Evolutionary conservation across 2,329 filamentous ascomycete genomes (phyloP).

Genomic region (Alternaria sp.): DNA sequence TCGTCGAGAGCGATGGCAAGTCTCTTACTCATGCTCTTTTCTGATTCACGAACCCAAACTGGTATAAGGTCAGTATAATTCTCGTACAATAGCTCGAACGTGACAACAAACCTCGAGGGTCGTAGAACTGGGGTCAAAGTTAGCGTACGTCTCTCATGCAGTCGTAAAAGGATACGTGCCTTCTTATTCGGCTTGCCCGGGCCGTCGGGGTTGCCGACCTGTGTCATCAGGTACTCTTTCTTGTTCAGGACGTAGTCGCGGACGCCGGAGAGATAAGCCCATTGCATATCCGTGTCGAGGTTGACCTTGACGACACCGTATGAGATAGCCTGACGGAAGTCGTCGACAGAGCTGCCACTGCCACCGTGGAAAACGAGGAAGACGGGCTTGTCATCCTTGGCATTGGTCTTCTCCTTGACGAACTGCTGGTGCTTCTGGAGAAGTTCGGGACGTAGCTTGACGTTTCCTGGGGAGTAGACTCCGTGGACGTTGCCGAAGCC

Average conservation of each 20-base stretch:
- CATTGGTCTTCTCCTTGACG: constrained; percentile 73
- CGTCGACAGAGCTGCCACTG: constrained; percentile 86
- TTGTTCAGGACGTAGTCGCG: constrained; percentile 96
- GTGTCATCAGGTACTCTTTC: constrained; percentile 21
- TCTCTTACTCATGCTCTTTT: too few relatives aligned
- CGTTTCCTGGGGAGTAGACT: constrained; percentile 63
- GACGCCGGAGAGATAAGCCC: constrained; percentile 86
- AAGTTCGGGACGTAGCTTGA: constrained; percentile 83
- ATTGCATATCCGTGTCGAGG: constrained; percentile 95
- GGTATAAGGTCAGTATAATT: too few relatives aligned
- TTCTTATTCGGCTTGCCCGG: too few relatives aligned
- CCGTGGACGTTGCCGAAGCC: constrained; percentile 99
- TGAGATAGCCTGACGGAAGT: constrained; percentile 66
- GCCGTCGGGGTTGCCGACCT: constrained; percentile 84
- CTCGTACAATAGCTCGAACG: too few relatives aligned
- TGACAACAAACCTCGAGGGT: too few relatives aligned
- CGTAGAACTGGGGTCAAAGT: too few relatives aligned
- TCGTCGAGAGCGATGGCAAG: too few relatives aligned
- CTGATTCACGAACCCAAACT: too few relatives aligned
- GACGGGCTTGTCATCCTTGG: constrained; percentile 66
- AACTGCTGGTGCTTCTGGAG: constrained; percentile 95
- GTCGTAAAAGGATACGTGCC: too few relatives aligned
- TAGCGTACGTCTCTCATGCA: too few relatives aligned
- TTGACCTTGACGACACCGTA: constrained; percentile 99
- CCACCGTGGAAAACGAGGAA: constrained; percentile 99